These are phyloP conservation scores for Euphorbia tirucalli DNA, from an alignment of 345 rosid genomes.

Conservation along the genomic window DNA sequence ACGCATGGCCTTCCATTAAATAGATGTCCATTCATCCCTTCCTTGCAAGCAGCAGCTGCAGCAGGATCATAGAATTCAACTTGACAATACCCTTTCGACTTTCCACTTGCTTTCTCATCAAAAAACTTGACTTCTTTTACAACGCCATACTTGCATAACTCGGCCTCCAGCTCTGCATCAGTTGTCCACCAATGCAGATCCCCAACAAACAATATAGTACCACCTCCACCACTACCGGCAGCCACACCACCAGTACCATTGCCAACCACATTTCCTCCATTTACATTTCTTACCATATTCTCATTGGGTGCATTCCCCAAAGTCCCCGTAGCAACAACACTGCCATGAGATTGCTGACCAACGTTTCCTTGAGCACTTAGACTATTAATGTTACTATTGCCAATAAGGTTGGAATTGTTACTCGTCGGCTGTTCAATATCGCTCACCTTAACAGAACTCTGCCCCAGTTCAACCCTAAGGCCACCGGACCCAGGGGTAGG, in stretches of 20 bases:
- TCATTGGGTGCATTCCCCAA: slow-evolving; percentile 15
- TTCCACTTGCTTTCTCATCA: slow-evolving; percentile 88
- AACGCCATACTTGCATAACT: slow-evolving; percentile 56
- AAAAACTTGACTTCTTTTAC: slow-evolving; percentile 85
- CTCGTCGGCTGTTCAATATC: slow-evolving; percentile 41
- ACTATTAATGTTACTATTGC: slow-evolving; percentile 6
- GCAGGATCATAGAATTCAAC: slow-evolving; percentile 73
- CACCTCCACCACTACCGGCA: slow-evolving; percentile 35
- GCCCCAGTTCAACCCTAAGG: slow-evolving; percentile 61
- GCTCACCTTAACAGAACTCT: slow-evolving; percentile 25
- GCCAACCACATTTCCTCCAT: slow-evolving; percentile 21
- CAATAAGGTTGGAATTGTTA: slow-evolving; percentile 12
- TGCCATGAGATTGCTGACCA: slow-evolving; percentile 19
- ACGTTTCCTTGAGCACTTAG: slow-evolving; percentile 20
- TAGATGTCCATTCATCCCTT: slow-evolving; percentile 66
- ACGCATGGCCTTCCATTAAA: slow-evolving; percentile 79
- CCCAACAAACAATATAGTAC: slow-evolving; percentile 66
- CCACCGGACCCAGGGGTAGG: slow-evolving; percentile 37
- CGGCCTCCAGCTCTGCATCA: slow-evolving; percentile 73
- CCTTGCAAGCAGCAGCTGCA: slow-evolving; percentile 72
- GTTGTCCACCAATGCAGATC: slow-evolving; percentile 97
- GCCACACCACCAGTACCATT: slow-evolving; percentile 17
- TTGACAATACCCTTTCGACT: slow-evolving; percentile 83
- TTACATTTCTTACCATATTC: slow-evolving; percentile 12
- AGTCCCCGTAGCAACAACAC: slow-evolving; percentile 18